Evolutionary conservation across 1,284 basidiomycete species (phyloP).

Genomic region (Caloboletus inedulis): DNA sequence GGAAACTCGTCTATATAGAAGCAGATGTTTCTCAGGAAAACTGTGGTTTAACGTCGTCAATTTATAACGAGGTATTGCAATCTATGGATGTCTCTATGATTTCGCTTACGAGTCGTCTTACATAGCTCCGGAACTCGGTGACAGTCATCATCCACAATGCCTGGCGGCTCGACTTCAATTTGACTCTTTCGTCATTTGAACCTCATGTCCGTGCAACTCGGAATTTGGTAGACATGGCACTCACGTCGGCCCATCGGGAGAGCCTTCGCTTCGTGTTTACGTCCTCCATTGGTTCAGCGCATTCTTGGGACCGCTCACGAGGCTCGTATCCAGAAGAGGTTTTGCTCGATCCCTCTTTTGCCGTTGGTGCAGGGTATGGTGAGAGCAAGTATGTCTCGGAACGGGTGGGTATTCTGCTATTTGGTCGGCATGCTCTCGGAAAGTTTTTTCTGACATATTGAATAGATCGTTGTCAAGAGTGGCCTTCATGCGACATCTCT

Average conservation of each 20-base stretch:
- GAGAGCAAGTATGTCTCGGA: slow-evolving; percentile 10
- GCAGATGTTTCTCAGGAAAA: slow-evolving; percentile 1
- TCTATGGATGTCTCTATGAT: not conserved
- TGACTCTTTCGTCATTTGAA: slow-evolving; percentile 6
- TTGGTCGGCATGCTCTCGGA: not conserved
- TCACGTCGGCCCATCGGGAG: not conserved
- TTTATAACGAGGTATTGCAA: slow-evolving; percentile 3
- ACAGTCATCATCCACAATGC: slow-evolving; percentile 8
- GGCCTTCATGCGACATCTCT: slow-evolving; percentile 23
- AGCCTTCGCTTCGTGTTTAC: slow-evolving; percentile 6
- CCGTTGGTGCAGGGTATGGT: slow-evolving; percentile 9
- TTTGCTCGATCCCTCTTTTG: not conserved
- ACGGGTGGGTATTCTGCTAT: not conserved
- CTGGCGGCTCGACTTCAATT: slow-evolving; percentile 10
- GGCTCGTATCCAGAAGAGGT: slow-evolving; percentile 1
- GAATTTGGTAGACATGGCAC: slow-evolving; percentile 1
- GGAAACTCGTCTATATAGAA: slow-evolving; percentile 3
- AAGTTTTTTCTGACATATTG: not conserved
- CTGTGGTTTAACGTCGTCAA: not conserved
- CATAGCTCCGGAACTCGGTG: slow-evolving; percentile 5
- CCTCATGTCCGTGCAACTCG: not conserved
- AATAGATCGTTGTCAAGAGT: slow-evolving; percentile 21
- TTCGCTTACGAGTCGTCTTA: not conserved
- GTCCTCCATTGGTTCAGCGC: slow-evolving; percentile 6
- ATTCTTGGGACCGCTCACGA: slow-evolving; percentile 7